Evolutionary conservation across 192 early-diverging fungal species (phyloP), one percentile per base, ranked within the genome.

Genomic region (Mortierella hygrophila): DNA sequence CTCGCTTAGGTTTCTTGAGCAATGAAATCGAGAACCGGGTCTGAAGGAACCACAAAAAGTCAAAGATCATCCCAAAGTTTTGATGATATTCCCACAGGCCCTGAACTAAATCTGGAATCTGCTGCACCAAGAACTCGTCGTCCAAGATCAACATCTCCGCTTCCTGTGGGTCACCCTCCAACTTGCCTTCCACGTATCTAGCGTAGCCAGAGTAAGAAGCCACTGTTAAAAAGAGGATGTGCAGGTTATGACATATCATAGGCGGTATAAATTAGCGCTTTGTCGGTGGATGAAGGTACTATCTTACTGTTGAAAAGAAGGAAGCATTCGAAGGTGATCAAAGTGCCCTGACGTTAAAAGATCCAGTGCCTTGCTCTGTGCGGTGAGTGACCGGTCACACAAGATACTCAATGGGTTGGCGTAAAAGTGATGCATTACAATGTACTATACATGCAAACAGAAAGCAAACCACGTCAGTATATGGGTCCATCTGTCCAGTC

Each of bases 351-450:
- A 78, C 26, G 72, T 88, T 20, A 94, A 52, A 4, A 88, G 54
- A 32, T 85, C 42, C 32, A 89, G 32, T 8, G 78, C 71, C 70
- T 72, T 46, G 81, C 85, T 88, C 11, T 70, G 26, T 42, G 49
- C 46, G 15, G 79, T 55, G 21, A 81, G 68, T 18, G 77, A 73
- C 44, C 78, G 47, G 68, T 88, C 71, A 83, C 85, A 21, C 81
- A 97, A 88, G 13, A 96, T 88, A 80, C 94, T 96, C 68, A 98
- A 92, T 4, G 97, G 96, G 81, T 97, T 97, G 0, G 93, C 90
- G 77, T 95, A 98, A 78, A 92, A 98, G 81, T 96, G 94, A 78
- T 96, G 94, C 96, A 97, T 97, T 21, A 94, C 81, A 0, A 95
- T 93, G 84, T 95, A 98, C 92, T 98, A 88, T 38, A 46, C 46